Conservation (phyloP, 1,284 basidiomycete genomes). For the Gomphus bonarii region DNA sequence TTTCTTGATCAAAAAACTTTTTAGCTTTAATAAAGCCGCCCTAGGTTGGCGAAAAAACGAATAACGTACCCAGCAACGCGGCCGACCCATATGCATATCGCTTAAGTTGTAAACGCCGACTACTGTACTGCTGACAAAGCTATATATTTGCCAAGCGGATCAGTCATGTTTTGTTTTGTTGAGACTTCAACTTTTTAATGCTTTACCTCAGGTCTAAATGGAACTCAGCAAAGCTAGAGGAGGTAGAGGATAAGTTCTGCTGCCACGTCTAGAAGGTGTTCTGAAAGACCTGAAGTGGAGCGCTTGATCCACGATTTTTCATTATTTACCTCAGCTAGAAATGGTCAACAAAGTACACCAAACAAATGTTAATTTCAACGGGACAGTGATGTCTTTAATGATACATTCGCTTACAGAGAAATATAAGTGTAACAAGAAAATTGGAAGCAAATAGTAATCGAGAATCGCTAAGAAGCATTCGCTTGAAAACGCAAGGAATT, state of each 20-base stretch:
- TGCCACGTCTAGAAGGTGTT: too few species aligned
- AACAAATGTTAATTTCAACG: too few species aligned
- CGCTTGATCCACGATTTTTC: too few species aligned
- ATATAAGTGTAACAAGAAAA: neutral
- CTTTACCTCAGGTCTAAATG: too few species aligned
- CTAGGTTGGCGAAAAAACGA: neutral
- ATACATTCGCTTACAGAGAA: neutral
- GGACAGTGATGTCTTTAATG: neutral
- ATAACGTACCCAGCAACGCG: slow-evolving; percentile 3
- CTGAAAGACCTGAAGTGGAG: too few species aligned
- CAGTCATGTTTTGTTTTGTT: too few species aligned
- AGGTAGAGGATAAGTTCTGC: too few species aligned
- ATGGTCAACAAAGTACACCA: too few species aligned
- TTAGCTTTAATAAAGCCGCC: neutral
- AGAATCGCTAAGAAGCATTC: neutral
- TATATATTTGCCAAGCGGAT: too few species aligned
- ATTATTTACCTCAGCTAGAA: too few species aligned
- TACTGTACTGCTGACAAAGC: neutral
- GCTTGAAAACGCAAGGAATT: neutral
- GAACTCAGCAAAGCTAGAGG: too few species aligned
- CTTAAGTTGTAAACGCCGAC: neutral
- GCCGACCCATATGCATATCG: neutral
- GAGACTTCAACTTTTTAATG: too few species aligned
- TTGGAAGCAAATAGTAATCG: neutral
- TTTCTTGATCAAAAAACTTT: slow-evolving; percentile 3